A percentile compares a stretch with the other conserved stretches of the same genome.
Evolutionary conservation across 23 red algal species (phyloP).

Genomic region (Gracilaria vermiculophylla): DNA sequence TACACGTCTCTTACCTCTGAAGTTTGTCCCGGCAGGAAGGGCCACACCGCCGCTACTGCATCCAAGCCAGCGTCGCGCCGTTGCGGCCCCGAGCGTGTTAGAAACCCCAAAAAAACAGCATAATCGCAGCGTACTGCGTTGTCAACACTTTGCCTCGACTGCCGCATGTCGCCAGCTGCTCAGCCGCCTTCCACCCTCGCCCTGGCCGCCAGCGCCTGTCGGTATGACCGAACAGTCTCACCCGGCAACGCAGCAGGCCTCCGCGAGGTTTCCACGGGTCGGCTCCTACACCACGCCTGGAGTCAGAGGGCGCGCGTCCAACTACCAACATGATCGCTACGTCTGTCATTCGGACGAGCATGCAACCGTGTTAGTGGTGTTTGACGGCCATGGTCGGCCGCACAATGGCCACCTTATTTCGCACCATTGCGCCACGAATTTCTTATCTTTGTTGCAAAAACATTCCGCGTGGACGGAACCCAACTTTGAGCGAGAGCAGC

Average conservation of each 20-base stretch:
- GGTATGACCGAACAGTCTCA: background rate
- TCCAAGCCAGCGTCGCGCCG: no score
- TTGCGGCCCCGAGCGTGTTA: no score
- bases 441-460: background rate
- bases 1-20: no score
- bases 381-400: constrained; percentile 23
- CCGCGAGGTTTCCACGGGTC: background rate
- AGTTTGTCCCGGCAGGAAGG: no score
- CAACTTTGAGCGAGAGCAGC: background rate
- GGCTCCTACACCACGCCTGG: background rate
- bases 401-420: constrained; percentile 19
- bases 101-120: no score
- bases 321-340: constrained; percentile 33
- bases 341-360: background rate
- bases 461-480: constrained; percentile 1
- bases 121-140: no score
- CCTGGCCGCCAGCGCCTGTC: background rate
- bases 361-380: constrained; percentile 21
- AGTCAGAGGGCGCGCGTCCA: background rate
- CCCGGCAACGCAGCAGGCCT: background rate
- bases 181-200: no score
- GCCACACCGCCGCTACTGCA: no score
- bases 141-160: no score
- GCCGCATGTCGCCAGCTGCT: no score
- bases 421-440: background rate